A percentile compares a stretch with the other conserved stretches of the same genome.
phyloP scores from a whole-genome alignment of 2,329 filamentous ascomycete genomes.

The Arthroderma sp. region DNA sequence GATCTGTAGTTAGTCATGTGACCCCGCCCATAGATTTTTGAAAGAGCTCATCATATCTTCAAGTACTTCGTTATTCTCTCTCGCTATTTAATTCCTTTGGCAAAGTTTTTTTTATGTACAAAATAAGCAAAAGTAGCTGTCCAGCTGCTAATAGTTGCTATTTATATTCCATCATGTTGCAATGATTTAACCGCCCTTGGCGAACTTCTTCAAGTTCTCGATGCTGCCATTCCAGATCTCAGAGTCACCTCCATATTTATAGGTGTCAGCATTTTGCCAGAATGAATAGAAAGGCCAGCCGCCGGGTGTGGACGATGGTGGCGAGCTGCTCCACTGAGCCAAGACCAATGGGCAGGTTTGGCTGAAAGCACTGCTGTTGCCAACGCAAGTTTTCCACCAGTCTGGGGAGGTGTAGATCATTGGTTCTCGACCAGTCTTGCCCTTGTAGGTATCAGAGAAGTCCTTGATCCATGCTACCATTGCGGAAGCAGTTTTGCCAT shows the following conservation, averaged over 20 bases:
- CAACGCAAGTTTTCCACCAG: conserved; percentile 44
- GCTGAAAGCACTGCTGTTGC: conserved; percentile 35
- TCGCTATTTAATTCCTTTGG: not conserved
- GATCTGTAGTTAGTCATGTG: too few relatives aligned
- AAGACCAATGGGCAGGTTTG: conserved; percentile 37
- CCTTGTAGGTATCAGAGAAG: conserved; percentile 40
- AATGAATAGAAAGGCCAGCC: conserved; percentile 42
- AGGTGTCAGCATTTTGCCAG: conserved; percentile 41
- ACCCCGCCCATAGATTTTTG: too few relatives aligned
- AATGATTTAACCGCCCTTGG: conserved; percentile 10
- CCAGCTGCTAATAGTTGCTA: too few relatives aligned
- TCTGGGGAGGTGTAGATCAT: conserved; percentile 41
- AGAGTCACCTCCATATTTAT: conserved; percentile 40
- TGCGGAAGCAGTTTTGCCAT: conserved; percentile 31
- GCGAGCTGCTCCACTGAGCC: conserved; percentile 31
- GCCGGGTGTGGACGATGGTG: conserved; percentile 34
- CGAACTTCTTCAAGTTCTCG: conserved; percentile 23
- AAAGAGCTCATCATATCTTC: too few relatives aligned
- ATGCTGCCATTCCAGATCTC: conserved; percentile 39
- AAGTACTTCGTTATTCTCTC: too few relatives aligned
- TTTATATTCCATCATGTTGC: too few relatives aligned
- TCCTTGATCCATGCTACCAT: conserved; percentile 43
- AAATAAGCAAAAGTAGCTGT: not conserved
- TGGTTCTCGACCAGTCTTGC: conserved; percentile 35
- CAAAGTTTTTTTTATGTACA: not conserved